Evolutionary conservation across 2,329 filamentous ascomycete species (phyloP), one percentile per base, ranked within the genome.

Genomic region (Clathrospora elynae): DNA sequence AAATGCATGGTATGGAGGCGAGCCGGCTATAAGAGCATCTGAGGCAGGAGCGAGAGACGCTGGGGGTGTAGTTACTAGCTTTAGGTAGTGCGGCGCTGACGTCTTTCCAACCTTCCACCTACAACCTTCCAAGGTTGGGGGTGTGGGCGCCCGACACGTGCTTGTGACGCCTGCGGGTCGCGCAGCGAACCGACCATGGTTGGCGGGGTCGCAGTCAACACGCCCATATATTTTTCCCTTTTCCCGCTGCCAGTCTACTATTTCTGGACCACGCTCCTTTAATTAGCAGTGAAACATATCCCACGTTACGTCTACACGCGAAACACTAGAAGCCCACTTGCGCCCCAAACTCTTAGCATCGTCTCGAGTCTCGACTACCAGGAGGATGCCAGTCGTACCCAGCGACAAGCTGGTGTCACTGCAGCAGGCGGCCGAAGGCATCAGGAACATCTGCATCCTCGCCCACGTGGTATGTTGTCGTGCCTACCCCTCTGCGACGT

Each of bases 391-490:
- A 55, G 85, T 96, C 56, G 90, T 99, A 57, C 87, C 83, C 53
- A 84, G 91, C 53, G 89, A 96, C 59, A 91, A 95, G 78, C 83
- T 99, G 66, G 87, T 93, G 59, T 83, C 85, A 72, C 84, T 99
- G 59, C 93, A 99, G 78, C 83, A 84, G 70, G 87, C 91, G 68
- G 83, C 90, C 59, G 84, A 91, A 55, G 88, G 91, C 72, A 87
- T 99, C 68, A 83, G 93, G 77, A 99, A 99, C 80, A 25, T 35
- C 14, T 56, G 50, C 33, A 53, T 49, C 28, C 39, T 53, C 26
- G 52, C 53, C 35, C 47, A 56, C 36, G 45, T 54, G 11, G 43
- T 46, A 37, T 4, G 43, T 46, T 17, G 6, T 6, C 26, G 25
- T 31, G 20, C 31, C 18, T 41, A 16, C 13, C 5, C 17, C 22